Evolutionary conservation across 768 basidiomycete genomes (phyloP).

Genomic region (Rhodotorula toruloides): DNA sequence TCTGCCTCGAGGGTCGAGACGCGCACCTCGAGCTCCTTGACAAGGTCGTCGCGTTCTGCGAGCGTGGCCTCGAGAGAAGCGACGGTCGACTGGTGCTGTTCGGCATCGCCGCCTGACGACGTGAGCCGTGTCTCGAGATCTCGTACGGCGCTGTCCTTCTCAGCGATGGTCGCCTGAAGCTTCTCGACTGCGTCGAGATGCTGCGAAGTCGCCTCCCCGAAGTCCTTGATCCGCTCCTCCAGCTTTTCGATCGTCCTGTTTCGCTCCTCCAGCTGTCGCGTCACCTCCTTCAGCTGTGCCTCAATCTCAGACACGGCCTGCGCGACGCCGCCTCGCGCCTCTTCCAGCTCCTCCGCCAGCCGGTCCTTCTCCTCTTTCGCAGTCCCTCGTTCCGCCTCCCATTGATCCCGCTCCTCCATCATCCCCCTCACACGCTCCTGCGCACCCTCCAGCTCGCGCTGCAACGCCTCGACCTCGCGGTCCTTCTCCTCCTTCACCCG

Average conservation of each 20-base stretch:
- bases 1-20: neutral
- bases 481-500: no score
- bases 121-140: neutral
- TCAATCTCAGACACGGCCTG: neutral
- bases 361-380: no score
- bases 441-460: neutral
- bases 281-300: neutral
- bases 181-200: slow-evolving; percentile 29
- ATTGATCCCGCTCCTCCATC: no score
- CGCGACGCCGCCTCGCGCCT: neutral
- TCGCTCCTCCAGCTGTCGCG: neutral
- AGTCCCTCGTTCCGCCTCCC: no score
- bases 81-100: neutral
- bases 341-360: neutral
- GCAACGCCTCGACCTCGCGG: neutral
- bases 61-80: neutral
- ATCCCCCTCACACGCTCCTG: no score
- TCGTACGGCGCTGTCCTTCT: neutral
- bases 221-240: neutral
- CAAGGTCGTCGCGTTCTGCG: neutral
- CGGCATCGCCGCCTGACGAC: neutral
- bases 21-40: neutral
- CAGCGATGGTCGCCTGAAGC: neutral
- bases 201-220: neutral
- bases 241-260: neutral